These are phyloP conservation scores for Mucor plumbeus DNA, from an alignment of 371 early-diverging fungal species.

Conservation along the genomic window DNA sequence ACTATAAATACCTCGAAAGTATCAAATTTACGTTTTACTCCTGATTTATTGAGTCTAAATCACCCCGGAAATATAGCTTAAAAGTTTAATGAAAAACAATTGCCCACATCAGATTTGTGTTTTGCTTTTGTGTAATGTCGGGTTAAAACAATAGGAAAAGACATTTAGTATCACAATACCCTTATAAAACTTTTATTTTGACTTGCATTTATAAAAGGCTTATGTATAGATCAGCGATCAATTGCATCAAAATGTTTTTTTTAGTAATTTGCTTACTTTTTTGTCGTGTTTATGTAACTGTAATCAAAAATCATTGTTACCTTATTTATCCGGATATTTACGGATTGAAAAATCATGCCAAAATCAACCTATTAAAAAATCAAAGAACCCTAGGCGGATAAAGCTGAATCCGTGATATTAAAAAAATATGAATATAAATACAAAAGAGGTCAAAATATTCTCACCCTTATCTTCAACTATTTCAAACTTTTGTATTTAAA, in stretches of 20 bases:
- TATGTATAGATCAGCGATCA: too few relatives aligned
- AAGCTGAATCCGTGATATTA: background rate
- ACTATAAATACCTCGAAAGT: too few relatives aligned
- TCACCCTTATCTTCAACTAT: background rate
- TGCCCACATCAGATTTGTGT: background rate
- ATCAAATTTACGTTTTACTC: too few relatives aligned
- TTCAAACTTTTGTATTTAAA: background rate
- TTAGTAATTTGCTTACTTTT: too few relatives aligned
- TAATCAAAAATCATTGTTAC: background rate
- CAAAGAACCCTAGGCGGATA: constrained; percentile 12
- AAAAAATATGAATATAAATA: background rate
- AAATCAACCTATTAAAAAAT: background rate
- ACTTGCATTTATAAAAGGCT: too few relatives aligned
- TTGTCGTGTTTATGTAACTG: background rate
- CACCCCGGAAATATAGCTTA: background rate
- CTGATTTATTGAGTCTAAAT: background rate
- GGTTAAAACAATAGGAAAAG: background rate
- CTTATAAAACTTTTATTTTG: too few relatives aligned
- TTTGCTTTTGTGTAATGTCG: background rate
- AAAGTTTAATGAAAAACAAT: background rate
- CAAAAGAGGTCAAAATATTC: background rate
- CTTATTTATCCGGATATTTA: background rate
- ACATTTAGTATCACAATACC: too few relatives aligned
- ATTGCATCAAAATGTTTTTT: too few relatives aligned
- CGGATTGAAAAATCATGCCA: constrained; percentile 9